These are phyloP conservation scores for Penicillium sp. DNA, from an alignment of 2,329 filamentous ascomycete species.

Conservation along the genomic window DNA sequence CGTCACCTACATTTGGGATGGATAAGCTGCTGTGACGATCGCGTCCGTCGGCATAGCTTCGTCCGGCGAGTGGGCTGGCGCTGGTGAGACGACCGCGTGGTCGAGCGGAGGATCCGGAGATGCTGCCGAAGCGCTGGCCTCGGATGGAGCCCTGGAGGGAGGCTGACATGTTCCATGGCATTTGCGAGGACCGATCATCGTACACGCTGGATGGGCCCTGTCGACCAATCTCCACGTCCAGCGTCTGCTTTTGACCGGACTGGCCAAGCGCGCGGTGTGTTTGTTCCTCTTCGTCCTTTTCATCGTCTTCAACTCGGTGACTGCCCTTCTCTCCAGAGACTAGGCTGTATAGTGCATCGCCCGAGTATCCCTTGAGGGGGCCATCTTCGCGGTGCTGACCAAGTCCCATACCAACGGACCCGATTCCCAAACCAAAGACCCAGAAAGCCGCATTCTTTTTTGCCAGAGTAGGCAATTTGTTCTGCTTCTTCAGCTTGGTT, in stretches of 20 bases:
- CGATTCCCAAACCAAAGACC: constrained; percentile 64
- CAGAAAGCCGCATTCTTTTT: constrained; percentile 69
- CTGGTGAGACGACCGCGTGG: constrained; percentile 61
- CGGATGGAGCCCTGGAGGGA: constrained; percentile 61
- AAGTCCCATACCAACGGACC: constrained; percentile 57
- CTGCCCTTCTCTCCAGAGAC: constrained; percentile 38
- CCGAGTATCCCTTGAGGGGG: constrained; percentile 65
- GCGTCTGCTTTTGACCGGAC: constrained; percentile 40
- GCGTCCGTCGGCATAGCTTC: constrained; percentile 46
- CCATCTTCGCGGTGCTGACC: constrained; percentile 50
- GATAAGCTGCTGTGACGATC: constrained; percentile 34
- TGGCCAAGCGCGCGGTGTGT: constrained; percentile 48
- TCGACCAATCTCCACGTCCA: constrained; percentile 71
- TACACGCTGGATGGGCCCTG: constrained; percentile 69
- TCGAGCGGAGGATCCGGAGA: constrained; percentile 46
- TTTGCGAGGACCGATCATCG: constrained; percentile 69
- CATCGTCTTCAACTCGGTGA: not conserved
- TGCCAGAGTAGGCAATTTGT: constrained; percentile 53
- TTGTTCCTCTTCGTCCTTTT: constrained; percentile 29
- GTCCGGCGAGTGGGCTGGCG: constrained; percentile 66
- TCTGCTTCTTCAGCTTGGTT: constrained; percentile 51
- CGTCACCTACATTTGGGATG: constrained; percentile 30
- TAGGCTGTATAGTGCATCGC: constrained; percentile 58
- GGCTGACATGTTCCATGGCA: constrained; percentile 71
- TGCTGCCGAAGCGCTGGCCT: constrained; percentile 46